Evolutionary conservation across 352 stramenopile genomes (phyloP), one percentile per base, ranked within the genome.

Genomic region (Phytopythium kandeliae): DNA sequence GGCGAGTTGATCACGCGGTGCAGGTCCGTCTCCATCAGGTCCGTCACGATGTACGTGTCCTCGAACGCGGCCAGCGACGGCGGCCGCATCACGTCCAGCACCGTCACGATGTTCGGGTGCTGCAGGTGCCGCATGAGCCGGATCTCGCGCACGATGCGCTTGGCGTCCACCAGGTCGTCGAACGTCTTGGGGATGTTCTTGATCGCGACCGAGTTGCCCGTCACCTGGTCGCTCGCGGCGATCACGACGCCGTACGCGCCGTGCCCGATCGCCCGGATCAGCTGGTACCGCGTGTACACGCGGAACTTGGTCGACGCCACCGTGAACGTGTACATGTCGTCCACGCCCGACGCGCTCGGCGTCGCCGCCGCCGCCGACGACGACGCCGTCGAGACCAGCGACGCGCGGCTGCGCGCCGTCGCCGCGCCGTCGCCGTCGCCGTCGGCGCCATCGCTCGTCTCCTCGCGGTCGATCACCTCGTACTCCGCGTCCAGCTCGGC

Each of bases 101-200:
- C 67, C n/a, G 72, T 73, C 12, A 89, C 66, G 36, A 92, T 71
- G 51, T 89, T 84, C 19, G 76, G 76, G 49, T 92, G 81, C 15
- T 55, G 48, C 26, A 92, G 60, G 59, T 92, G 81, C 17, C 81
- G 71, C 81, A 92, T 90, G 9, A 92, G 73, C 15, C 79, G 77
- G 61, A 92, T 90, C 55, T 92, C 81, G 21, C 81, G 81, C 43
- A 92, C 78, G 19, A 92, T 92, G 13, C 81, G 78, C 69, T 92
- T 92, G 22, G 81, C 81, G 54, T 92, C 81, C 0, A 92, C 74
- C 2, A 92, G 65, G 51, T 92, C 81, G 38, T 92, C 81, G 22
- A 92, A 92, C 1, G 78, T 92, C 55, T 86, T 86, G 24, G 81
- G 78, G 44, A 92, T 82, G 56, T 92, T 92, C 57, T 92, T 92